Conservation (phyloP, 148 eudicot genomes). For the Diospyros lotus region DNA sequence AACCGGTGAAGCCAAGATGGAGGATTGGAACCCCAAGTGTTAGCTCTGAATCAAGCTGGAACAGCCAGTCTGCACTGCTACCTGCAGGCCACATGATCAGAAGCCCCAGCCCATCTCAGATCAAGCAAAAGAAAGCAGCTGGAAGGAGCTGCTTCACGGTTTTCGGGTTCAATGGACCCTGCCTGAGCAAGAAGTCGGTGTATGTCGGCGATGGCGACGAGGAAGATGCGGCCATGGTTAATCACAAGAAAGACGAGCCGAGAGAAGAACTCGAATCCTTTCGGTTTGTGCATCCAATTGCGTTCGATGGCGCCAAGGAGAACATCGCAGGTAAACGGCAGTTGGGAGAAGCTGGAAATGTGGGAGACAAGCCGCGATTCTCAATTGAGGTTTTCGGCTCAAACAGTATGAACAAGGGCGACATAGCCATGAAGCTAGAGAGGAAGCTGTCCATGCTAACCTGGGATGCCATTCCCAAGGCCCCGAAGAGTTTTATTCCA, state of each 20-base stretch:
- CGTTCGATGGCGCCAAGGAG: conserved; percentile 17
- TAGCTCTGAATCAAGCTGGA: conserved; percentile 41
- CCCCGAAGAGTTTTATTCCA: conserved; percentile 10
- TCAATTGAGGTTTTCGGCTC: conserved; percentile 72
- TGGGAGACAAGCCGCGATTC: conserved; percentile 35
- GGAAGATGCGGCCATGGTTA: not conserved
- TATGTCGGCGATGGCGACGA: conserved; percentile 2
- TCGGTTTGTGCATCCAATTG: not conserved
- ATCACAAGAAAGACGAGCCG: not conserved
- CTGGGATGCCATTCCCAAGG: conserved; percentile 85
- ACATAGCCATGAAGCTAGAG: conserved; percentile 38
- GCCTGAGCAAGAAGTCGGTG: conserved; percentile 49
- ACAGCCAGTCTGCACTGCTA: conserved; percentile 41
- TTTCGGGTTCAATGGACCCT: conserved; percentile 47
- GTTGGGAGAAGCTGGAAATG: conserved; percentile 6
- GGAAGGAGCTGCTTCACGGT: conserved; percentile 34
- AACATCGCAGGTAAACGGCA: conserved; percentile 37
- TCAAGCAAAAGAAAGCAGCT: conserved; percentile 22
- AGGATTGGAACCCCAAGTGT: conserved; percentile 36
- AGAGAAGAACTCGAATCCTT: not conserved
- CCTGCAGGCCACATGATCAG: conserved; percentile 5
- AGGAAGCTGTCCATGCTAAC: conserved; percentile 60
- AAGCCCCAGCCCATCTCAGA: conserved; percentile 1
- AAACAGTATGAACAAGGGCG: conserved; percentile 25
- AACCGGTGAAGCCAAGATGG: conserved; percentile 15